Evolutionary conservation across 495 filamentous ascomycete species (phyloP).

Genomic region (Penicillium subrubescens): DNA sequence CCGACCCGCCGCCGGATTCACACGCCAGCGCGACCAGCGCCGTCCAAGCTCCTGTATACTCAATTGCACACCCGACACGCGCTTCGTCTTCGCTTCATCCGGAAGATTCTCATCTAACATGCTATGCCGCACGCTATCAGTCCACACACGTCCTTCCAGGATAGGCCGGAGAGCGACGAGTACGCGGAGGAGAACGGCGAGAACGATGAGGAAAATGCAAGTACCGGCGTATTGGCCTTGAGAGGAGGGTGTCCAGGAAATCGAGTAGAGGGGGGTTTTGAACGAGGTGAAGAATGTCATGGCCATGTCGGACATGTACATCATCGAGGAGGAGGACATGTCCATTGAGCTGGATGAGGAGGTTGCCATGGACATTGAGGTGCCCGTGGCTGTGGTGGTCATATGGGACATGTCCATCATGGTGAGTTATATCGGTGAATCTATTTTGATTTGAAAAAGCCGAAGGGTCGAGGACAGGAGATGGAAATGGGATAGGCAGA

Average conservation of each 20-base stretch:
- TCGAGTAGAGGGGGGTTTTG: constrained; percentile 29
- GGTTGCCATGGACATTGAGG: constrained; percentile 24
- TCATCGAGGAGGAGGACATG: constrained; percentile 24
- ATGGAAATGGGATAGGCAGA: not conserved
- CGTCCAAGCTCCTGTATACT: constrained; percentile 23
- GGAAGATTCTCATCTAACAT: constrained; percentile 10
- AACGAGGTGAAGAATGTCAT: constrained; percentile 37
- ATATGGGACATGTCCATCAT: constrained; percentile 28
- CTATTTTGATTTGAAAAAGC: not conserved
- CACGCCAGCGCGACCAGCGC: constrained; percentile 32
- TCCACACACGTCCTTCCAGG: constrained; percentile 27
- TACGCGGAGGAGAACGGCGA: constrained; percentile 30
- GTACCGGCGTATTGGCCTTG: constrained; percentile 35
- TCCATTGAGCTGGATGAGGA: constrained; percentile 20
- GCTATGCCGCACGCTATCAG: constrained; percentile 19
- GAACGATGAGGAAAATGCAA: constrained; percentile 33
- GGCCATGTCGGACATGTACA: constrained; percentile 32
- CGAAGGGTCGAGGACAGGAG: not conserved
- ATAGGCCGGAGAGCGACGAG: constrained; percentile 29
- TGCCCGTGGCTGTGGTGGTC: constrained; percentile 13
- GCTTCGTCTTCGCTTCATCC: constrained; percentile 6
- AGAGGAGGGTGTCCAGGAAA: constrained; percentile 24
- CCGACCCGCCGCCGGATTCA: constrained; percentile 28
- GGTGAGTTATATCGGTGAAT: not conserved
- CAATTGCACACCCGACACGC: constrained; percentile 7